phyloP scores from a whole-genome alignment of 208 protist genomes.

The Trypanosomatidae sp. region DNA sequence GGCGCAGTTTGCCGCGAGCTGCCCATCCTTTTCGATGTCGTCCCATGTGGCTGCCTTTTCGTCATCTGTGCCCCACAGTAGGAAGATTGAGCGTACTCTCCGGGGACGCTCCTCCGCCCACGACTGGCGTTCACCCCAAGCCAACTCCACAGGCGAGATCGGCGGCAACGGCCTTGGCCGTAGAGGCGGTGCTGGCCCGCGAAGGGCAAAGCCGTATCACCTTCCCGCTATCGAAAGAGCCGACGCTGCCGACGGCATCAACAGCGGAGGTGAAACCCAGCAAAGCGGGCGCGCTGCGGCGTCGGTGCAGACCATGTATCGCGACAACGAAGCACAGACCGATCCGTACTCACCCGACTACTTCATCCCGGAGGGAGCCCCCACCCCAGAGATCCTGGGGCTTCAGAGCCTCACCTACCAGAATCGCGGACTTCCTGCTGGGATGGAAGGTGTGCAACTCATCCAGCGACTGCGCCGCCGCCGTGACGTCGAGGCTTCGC shows the following conservation, averaged over 20 bases:
- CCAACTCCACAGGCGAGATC: neutral
- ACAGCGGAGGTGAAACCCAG: neutral
- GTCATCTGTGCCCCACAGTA: conserved; percentile 2
- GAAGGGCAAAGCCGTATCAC: conserved; percentile 30
- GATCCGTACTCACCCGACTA: conserved; percentile 89
- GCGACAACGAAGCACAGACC: conserved; percentile 91
- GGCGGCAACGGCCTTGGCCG: neutral
- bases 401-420: conserved; percentile 66
- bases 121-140: conserved; percentile 1
- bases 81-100: neutral
- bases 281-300: conserved; percentile 12
- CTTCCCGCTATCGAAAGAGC: conserved; percentile 28
- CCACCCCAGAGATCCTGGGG: conserved; percentile 71
- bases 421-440: conserved; percentile 71
- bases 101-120: conserved; percentile 8
- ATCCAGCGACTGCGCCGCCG: conserved; percentile 89
- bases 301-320: conserved; percentile 63
- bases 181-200: conserved; percentile 1
- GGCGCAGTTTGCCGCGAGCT: conserved; percentile 32
- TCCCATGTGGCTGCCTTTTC: conserved; percentile 12
- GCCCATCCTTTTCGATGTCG: conserved; percentile 16
- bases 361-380: conserved; percentile 62
- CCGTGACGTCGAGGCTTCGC: conserved; percentile 64
- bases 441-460: conserved; percentile 82
- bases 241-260: neutral